Conservation (phyloP, 2,329 filamentous ascomycete genomes). For the Aureobasidium sp. region DNA sequence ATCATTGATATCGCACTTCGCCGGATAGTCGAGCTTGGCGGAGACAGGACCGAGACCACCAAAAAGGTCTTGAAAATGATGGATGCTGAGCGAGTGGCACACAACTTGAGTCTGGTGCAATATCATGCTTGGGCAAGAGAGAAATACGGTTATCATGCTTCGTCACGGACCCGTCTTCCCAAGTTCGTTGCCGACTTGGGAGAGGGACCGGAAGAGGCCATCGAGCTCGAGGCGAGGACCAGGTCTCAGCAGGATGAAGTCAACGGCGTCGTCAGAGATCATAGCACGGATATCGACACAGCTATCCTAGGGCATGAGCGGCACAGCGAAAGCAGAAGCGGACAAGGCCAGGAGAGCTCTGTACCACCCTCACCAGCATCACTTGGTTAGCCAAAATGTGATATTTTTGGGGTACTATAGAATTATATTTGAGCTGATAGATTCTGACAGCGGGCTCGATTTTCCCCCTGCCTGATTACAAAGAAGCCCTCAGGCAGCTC, state of each 20-base stretch:
- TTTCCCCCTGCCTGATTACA: neutral
- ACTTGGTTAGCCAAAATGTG: neutral
- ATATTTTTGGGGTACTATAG: neutral
- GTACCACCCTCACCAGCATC: neutral
- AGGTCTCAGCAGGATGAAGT: neutral
- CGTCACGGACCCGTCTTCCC: neutral
- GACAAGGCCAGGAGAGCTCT: neutral
- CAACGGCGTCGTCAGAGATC: neutral
- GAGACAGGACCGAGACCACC: neutral
- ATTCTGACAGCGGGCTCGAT: neutral
- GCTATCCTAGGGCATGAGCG: neutral
- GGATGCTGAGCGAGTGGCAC: neutral
- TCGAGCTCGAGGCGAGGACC: neutral
- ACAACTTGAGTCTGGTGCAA: neutral
- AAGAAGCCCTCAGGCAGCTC: neutral
- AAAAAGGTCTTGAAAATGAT: neutral
- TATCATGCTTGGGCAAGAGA: neutral
- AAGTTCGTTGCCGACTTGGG: neutral
- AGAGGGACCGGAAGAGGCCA: neutral
- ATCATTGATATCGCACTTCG: conserved; percentile 1
- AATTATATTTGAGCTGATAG: neutral
- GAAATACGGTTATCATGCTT: neutral
- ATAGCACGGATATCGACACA: neutral
- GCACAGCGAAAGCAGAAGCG: neutral
- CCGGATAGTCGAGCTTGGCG: neutral